A percentile compares a stretch with the other conserved stretches of the same genome.
These are phyloP conservation scores for Xenoacremonium recifei DNA, from an alignment of 2,329 filamentous ascomycete genomes.

Conservation along the genomic window DNA sequence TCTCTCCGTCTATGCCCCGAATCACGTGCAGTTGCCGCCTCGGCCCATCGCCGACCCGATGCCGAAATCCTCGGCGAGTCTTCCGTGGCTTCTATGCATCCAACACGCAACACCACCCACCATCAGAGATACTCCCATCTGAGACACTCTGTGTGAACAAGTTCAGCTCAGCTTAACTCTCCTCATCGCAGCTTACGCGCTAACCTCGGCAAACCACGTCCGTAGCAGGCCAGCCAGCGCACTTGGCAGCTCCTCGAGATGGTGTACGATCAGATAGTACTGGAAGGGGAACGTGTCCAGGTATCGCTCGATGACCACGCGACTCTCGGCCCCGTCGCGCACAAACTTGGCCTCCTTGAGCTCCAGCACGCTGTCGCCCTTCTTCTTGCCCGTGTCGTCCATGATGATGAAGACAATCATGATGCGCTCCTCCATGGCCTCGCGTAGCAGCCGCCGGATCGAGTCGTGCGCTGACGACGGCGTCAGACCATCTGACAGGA, in stretches of 20 bases:
- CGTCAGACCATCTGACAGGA: slow-evolving; percentile 92
- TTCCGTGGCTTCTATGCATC: too few relatives aligned
- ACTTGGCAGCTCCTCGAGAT: slow-evolving; percentile 85
- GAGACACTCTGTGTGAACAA: too few relatives aligned
- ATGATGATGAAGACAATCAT: slow-evolving; percentile 99
- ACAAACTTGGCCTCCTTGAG: slow-evolving; percentile 84
- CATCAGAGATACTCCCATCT: too few relatives aligned
- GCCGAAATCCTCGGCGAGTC: too few relatives aligned
- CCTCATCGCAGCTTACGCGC: slow-evolving; percentile 30
- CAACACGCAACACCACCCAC: too few relatives aligned
- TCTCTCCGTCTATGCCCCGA: too few relatives aligned
- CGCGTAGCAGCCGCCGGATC: slow-evolving; percentile 77
- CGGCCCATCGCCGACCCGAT: too few relatives aligned
- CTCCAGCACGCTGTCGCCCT: slow-evolving; percentile 74
- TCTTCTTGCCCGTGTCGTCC: slow-evolving; percentile 56
- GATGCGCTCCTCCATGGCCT: slow-evolving; percentile 89
- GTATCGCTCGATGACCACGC: slow-evolving; percentile 83
- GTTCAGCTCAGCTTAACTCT: background rate
- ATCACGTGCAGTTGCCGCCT: too few relatives aligned
- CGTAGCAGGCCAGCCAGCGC: slow-evolving; percentile 85
- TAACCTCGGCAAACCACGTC: slow-evolving; percentile 88
- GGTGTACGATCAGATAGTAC: slow-evolving; percentile 92
- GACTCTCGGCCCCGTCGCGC: slow-evolving; percentile 60
- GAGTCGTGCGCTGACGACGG: slow-evolving; percentile 76
- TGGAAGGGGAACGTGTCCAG: slow-evolving; percentile 95